phyloP scores from a whole-genome alignment of 176 grass and related monocot genomes.

The Bolboschoenus planiculmis region DNA sequence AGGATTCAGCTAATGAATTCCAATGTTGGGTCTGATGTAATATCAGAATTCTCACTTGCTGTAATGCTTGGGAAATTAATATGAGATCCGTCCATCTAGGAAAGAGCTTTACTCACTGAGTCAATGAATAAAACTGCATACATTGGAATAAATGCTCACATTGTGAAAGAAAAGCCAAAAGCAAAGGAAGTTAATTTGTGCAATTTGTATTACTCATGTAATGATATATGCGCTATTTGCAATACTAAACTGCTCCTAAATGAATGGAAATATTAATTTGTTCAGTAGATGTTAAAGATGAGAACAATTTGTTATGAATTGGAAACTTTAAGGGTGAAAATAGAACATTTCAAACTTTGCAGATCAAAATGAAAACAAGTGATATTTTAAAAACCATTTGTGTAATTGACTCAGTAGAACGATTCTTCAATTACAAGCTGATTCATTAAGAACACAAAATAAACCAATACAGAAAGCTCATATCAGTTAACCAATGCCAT shows the following conservation, averaged over 20 bases:
- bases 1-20: constrained; percentile 39
- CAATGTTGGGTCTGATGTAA: constrained; percentile 37
- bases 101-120: neutral
- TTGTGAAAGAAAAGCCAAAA: neutral
- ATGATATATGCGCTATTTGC: neutral
- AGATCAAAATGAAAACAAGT: neutral
- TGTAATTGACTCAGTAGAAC: too few species aligned
- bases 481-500: neutral
- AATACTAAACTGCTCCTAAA: neutral
- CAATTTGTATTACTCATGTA: neutral
- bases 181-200: neutral
- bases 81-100: neutral
- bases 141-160: neutral
- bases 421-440: neutral
- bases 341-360: neutral
- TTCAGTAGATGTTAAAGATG: neutral
- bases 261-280: neutral
- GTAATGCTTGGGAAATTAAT: neutral
- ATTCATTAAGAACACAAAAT: neutral
- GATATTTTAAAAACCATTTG: too few species aligned
- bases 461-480: neutral
- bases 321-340: neutral
- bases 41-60: neutral
- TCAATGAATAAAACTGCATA: neutral
- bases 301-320: neutral